These are phyloP conservation scores for Kazachstania psychrophila DNA, from an alignment of 805 yeast genomes.

Conservation along the genomic window DNA sequence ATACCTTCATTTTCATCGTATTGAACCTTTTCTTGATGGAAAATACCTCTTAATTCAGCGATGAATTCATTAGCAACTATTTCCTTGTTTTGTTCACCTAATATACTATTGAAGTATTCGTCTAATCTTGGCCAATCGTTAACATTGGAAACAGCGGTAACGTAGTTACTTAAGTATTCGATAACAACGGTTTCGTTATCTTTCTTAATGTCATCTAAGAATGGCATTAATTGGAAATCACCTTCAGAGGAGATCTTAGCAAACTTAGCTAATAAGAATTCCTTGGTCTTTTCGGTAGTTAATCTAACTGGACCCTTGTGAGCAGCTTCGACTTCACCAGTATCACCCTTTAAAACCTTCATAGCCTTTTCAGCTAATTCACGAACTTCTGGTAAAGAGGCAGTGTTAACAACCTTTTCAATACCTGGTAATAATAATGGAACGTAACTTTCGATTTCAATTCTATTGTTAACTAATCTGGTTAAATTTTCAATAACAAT, in stretches of 20 bases:
- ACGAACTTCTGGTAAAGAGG: constrained; percentile 94
- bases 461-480: constrained; percentile 84
- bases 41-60: constrained; percentile 44
- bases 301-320: constrained; percentile 61
- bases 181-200: constrained; percentile 23
- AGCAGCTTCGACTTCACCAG: constrained; percentile 58
- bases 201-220: constrained; percentile 17
- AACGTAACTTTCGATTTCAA: constrained; percentile 81
- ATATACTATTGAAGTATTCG: constrained; percentile 43
- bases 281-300: constrained; percentile 42
- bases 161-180: constrained; percentile 42
- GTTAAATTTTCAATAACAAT: constrained; percentile 93
- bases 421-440: constrained; percentile 89
- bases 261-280: constrained; percentile 31
- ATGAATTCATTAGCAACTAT: constrained; percentile 35
- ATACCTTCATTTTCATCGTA: constrained; percentile 67
- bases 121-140: constrained; percentile 58
- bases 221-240: constrained; percentile 13
- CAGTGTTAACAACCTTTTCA: constrained; percentile 76
- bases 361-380: constrained; percentile 84
- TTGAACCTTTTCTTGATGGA: constrained; percentile 39
- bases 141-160: constrained; percentile 60
- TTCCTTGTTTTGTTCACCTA: constrained; percentile 28
- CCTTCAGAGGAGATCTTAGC: constrained; percentile 6
- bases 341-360: constrained; percentile 73